phyloP scores from a whole-genome alignment of 129 eudicot genomes.

The Tagetes erecta region DNA sequence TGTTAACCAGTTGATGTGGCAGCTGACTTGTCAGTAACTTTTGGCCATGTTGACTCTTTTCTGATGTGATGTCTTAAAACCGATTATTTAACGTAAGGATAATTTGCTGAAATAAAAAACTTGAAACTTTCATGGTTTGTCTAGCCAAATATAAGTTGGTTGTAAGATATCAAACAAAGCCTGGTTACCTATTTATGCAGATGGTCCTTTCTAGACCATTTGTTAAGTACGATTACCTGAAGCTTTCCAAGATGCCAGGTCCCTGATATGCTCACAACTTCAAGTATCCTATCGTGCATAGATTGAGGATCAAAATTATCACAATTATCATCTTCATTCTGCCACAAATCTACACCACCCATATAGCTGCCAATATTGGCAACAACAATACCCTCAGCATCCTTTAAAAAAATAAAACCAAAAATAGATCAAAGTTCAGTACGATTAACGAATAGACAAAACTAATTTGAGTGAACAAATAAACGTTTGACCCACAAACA shows the following conservation, averaged over 20 bases:
- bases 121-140: neutral
- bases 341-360: conserved; percentile 99
- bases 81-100: neutral
- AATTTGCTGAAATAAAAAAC: no score
- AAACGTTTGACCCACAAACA: no score
- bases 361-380: conserved; percentile 96
- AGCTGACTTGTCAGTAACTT: neutral
- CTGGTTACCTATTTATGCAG: neutral
- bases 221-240: no score
- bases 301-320: conserved; percentile 97
- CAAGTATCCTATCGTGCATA: conserved; percentile 90
- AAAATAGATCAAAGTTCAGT: neutral
- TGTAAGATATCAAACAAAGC: neutral
- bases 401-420: conserved; percentile 42
- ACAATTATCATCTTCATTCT: conserved; percentile 85
- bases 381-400: conserved; percentile 98
- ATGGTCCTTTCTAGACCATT: neutral
- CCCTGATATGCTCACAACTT: conserved; percentile 96
- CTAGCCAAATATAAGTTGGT: neutral
- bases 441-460: neutral
- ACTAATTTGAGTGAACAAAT: conserved; percentile 1
- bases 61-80: neutral
- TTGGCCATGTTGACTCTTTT: neutral
- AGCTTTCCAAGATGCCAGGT: conserved; percentile 62
- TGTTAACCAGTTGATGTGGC: neutral